phyloP scores from a whole-genome alignment of 2,329 filamentous ascomycete species.

The Paramyrothecium sp. region DNA sequence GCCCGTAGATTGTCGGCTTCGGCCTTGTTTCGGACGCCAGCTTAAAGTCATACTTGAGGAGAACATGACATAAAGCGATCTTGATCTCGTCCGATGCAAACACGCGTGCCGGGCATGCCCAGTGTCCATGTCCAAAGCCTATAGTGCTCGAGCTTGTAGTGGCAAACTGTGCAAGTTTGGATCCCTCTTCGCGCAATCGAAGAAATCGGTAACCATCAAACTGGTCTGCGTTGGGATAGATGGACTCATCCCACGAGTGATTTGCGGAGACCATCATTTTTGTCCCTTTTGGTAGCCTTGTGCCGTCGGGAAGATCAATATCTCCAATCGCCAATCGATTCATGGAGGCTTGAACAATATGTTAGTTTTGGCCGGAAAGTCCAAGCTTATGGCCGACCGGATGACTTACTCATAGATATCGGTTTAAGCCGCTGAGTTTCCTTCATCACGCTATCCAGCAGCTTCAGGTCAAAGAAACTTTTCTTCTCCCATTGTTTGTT shows the following conservation, averaged over 20 bases:
- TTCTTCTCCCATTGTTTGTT: constrained; percentile 40
- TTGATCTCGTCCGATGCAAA: constrained; percentile 3
- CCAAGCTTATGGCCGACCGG: no score
- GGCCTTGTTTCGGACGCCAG: background rate
- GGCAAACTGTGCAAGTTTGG: constrained; percentile 1
- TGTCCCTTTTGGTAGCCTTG: background rate
- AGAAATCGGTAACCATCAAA: constrained; percentile 3
- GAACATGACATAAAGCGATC: background rate
- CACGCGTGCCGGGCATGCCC: background rate
- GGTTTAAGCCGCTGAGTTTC: constrained; percentile 47
- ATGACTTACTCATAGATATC: constrained; percentile 28
- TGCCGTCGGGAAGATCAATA: constrained; percentile 6
- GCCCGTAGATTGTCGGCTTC: background rate
- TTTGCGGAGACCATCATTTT: background rate
- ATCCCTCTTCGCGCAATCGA: constrained; percentile 1
- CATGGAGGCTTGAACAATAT: constrained; percentile 5
- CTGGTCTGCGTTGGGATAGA: constrained; percentile 1
- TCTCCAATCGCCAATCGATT: constrained; percentile 4
- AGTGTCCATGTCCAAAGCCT: constrained; percentile 1
- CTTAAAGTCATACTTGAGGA: constrained; percentile 1
- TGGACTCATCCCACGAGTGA: background rate
- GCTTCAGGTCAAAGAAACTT: constrained; percentile 39
- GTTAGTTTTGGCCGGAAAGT: background rate
- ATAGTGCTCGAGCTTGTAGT: background rate
- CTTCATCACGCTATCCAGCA: constrained; percentile 48